Evolutionary conservation across 441 rosid species (phyloP).

Genomic region (Macaranga tanarius): DNA sequence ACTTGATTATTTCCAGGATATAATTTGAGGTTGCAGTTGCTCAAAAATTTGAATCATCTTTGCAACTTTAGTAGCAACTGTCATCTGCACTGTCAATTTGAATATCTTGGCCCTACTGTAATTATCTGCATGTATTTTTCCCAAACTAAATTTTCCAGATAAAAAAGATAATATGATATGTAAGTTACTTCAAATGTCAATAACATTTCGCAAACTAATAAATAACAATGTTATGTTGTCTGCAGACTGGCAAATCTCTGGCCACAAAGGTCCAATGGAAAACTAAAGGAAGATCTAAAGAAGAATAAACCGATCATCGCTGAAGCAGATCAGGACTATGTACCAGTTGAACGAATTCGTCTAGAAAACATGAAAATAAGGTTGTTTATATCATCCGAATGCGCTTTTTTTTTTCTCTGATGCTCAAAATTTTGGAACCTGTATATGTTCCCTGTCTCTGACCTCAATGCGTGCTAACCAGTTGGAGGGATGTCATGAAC

Average conservation of each 20-base stretch:
- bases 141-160: background rate
- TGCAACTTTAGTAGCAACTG: background rate
- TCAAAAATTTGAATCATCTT: constrained; percentile 1
- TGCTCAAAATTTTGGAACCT: background rate
- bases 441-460: background rate
- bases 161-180: background rate
- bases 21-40: constrained; percentile 4
- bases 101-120: background rate
- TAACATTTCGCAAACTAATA: background rate
- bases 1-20: constrained; percentile 11
- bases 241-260: constrained; percentile 64
- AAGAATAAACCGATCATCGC: constrained; percentile 55
- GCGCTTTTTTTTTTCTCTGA: background rate
- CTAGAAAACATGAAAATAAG: constrained; percentile 82
- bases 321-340: constrained; percentile 47
- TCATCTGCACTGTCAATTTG: background rate
- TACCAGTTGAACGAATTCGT: constrained; percentile 67
- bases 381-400: constrained; percentile 33
- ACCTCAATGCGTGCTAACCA: background rate
- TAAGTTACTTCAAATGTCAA: background rate
- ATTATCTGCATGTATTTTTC: background rate
- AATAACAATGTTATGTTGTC: constrained; percentile 20
- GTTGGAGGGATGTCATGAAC: background rate
- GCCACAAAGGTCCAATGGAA: constrained; percentile 39
- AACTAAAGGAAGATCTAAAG: constrained; percentile 50